These are phyloP conservation scores for Trapa incisa DNA, from an alignment of 345 rosid species.

Conservation along the genomic window DNA sequence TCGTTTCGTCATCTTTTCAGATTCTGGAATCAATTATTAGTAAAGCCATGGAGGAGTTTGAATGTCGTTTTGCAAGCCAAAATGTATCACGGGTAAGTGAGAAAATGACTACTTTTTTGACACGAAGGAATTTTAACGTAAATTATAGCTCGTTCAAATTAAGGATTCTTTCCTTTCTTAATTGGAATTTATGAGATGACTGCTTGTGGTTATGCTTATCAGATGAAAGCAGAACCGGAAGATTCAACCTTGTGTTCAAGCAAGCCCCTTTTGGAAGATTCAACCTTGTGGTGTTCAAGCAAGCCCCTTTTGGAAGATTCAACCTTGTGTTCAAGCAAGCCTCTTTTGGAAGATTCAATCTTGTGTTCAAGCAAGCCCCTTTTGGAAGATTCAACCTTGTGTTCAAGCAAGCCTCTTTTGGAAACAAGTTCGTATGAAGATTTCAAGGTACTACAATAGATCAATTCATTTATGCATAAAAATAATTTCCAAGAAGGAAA, in stretches of 20 bases:
- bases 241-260: conserved; percentile 12
- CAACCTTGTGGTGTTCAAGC: too few species aligned
- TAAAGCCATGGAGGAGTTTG: conserved; percentile 74
- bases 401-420: too few species aligned
- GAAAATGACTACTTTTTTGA: background rate
- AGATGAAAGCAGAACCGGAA: conserved; percentile 36
- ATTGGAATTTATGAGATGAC: background rate
- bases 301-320: too few species aligned
- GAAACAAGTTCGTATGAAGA: too few species aligned
- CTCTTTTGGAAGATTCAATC: too few species aligned
- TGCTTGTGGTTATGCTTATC: conserved; percentile 2
- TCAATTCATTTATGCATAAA: too few species aligned
- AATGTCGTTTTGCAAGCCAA: conserved; percentile 49
- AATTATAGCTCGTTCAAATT: background rate
- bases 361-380: too few species aligned
- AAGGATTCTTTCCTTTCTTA: background rate
- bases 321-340: too few species aligned
- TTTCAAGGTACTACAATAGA: too few species aligned
- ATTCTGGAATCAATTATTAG: conserved; percentile 68
- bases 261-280: conserved; percentile 10
- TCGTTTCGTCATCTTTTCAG: conserved; percentile 19
- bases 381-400: too few species aligned
- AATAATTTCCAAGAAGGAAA: too few species aligned
- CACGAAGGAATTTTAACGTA: background rate
- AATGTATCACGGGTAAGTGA: conserved; percentile 36